phyloP scores from a whole-genome alignment of 257 asterid genomes.

The Solanum clarkiae region DNA sequence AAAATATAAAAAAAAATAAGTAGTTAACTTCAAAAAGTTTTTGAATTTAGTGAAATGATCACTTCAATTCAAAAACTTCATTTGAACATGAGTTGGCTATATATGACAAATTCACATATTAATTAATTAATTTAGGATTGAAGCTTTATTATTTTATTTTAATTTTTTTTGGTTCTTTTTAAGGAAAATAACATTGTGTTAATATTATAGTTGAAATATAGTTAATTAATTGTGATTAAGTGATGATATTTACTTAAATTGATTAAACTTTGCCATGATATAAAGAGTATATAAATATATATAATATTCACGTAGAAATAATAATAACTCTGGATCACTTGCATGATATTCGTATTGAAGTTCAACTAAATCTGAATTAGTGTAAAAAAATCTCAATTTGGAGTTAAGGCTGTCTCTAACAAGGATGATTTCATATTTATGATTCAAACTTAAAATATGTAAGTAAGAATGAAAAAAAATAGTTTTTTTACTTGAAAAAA shows the following conservation, averaged over 20 bases:
- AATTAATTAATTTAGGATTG: not conserved
- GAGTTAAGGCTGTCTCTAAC: not conserved
- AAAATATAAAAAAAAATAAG: not conserved
- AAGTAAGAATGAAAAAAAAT: not conserved
- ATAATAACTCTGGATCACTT: not conserved
- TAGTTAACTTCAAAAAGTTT: not conserved
- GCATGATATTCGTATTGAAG: not conserved
- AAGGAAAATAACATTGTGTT: not conserved
- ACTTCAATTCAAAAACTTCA: not conserved
- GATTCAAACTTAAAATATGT: not conserved
- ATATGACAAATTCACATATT: not conserved
- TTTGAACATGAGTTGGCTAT: not conserved
- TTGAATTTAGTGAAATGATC: not conserved
- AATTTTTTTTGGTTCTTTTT: not conserved
- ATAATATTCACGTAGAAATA: not conserved
- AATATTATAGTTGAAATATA: not conserved
- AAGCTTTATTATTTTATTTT: not conserved
- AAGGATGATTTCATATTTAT: not conserved
- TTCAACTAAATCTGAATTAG: not conserved
- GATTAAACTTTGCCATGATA: not conserved
- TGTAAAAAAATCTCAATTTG: not conserved
- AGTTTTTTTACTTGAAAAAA: not conserved
- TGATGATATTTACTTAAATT: not conserved
- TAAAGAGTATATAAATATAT: not conserved
- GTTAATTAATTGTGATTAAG: not conserved